Base-by-base conservation (phyloP, 2,329 filamentous ascomycete species). In the Aspergillus quadricinctus region DNA sequence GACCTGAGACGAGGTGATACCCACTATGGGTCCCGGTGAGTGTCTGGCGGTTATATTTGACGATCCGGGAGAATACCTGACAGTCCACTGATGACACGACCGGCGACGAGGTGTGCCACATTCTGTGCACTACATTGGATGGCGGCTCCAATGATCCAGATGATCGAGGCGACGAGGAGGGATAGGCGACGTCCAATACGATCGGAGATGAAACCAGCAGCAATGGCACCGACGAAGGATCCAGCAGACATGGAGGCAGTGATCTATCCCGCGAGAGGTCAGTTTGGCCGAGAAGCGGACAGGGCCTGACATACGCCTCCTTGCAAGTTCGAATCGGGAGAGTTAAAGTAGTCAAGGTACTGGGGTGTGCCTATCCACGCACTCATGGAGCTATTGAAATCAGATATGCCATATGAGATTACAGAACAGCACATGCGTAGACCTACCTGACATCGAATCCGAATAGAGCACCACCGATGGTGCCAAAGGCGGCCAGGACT, bases 231-330 rank as follows among this genome's bases (percentile, higher is more conserved):
- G 25, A 87, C 71, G 76, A 85, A 89, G 0, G 87, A 89, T 35
- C 88, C 88, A 53, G 81, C 87, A 23, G 87, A 83, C 85, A 90
- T 90, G 50, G 85, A 77, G 23, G 88, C 86, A 0, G 84, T 87
- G 66, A 90, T 89, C 75, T 78, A 69, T 81, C 85, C 50, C 48
- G 19, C 4, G 25, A 28, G 17, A 31, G 48, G 11, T 43, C 35
- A 28, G 3, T 2, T 10, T 5, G 1, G 6, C 9, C 35, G 21
- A 43, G 11, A 17, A 23, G 31, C 6, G 31, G 14, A 14, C 6
- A 29, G 31, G 31, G 14, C 14, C 3, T 8, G 31, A 62, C 63
- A 49, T 66, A 72, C 69, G 52, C 71, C 72, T 17, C 72, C 72
- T 57, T 74, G 72, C 6, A 74, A 61, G 50, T 72, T 65, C 2